These are phyloP conservation scores for Bruguiera sexangula DNA, from an alignment of 345 rosid genomes.

Conservation along the genomic window DNA sequence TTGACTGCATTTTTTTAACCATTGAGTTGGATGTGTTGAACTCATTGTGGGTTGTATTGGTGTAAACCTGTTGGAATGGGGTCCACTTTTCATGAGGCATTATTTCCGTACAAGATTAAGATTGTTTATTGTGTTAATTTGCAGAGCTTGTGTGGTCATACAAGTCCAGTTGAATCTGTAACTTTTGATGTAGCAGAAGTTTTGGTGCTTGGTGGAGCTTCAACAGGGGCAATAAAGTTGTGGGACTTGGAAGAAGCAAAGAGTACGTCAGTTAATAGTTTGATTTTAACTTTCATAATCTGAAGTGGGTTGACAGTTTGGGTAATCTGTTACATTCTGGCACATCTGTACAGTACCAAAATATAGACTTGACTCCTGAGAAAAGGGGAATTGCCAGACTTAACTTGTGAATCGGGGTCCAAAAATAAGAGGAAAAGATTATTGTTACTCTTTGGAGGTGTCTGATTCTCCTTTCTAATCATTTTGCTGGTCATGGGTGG, in stretches of 20 bases:
- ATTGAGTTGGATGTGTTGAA: not conserved
- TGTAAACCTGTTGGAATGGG: not conserved
- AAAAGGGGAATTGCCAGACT: slow-evolving; percentile 3
- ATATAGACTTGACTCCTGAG: not conserved
- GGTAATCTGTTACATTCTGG: not conserved
- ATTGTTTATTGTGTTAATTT: slow-evolving; percentile 11
- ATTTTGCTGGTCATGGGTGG: not conserved
- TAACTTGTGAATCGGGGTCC: slow-evolving; percentile 1
- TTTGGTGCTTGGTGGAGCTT: slow-evolving; percentile 68
- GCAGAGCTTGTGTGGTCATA: slow-evolving; percentile 73
- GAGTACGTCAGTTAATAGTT: slow-evolving; percentile 43
- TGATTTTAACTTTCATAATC: slow-evolving; percentile 7
- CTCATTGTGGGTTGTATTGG: not conserved
- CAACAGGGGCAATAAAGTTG: slow-evolving; percentile 65
- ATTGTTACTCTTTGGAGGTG: not conserved
- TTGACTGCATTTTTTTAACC: not conserved
- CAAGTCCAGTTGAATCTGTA: slow-evolving; percentile 60
- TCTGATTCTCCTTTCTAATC: not conserved
- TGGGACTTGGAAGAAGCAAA: slow-evolving; percentile 85
- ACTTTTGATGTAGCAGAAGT: slow-evolving; percentile 63
- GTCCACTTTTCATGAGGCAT: not conserved
- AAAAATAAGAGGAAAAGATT: not conserved
- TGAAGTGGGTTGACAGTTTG: not conserved
- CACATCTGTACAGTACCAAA: not conserved
- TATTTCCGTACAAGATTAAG: slow-evolving; percentile 10